Evolutionary conservation across 2,329 filamentous ascomycete genomes (phyloP).

Genomic region (Huntiella abstrusa): DNA sequence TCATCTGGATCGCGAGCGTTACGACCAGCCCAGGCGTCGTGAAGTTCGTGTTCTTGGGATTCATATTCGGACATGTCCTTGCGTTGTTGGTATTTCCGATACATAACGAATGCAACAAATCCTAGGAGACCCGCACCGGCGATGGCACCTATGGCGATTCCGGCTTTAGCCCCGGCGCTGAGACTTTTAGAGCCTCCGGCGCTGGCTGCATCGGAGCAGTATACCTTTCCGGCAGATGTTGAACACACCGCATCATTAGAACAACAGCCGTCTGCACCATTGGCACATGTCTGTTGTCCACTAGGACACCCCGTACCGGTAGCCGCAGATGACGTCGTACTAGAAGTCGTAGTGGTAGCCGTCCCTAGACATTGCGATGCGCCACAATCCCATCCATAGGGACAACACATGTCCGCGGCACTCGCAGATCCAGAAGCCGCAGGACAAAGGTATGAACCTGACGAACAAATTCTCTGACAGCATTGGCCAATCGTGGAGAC

Average conservation of each 20-base stretch:
- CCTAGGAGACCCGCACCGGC: conserved; percentile 25
- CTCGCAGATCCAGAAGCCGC: conserved; percentile 19
- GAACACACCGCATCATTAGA: conserved; percentile 25
- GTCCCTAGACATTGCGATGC: conserved; percentile 20
- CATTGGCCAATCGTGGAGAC: conserved; percentile 15
- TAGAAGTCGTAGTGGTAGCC: conserved; percentile 13
- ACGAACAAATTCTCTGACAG: conserved; percentile 23
- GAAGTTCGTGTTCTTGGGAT: no score
- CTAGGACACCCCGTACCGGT: conserved; percentile 26
- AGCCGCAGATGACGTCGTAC: conserved; percentile 15
- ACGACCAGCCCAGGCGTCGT: no score
- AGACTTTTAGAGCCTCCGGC: conserved; percentile 18
- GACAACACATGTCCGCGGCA: conserved; percentile 26
- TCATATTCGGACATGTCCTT: no score
- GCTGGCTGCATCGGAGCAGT: conserved; percentile 19
- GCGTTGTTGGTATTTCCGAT: background rate
- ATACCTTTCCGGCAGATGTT: conserved; percentile 20
- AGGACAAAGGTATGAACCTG: conserved; percentile 27
- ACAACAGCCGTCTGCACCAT: conserved; percentile 31
- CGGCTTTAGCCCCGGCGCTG: conserved; percentile 30
- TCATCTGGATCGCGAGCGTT: no score
- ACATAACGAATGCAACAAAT: conserved; percentile 18
- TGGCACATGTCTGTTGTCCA: conserved; percentile 24
- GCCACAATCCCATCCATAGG: conserved; percentile 25
- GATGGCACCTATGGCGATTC: conserved; percentile 34